A percentile compares a stretch with the other conserved stretches of the same genome.
These are phyloP conservation scores for Fusarium sp. DNA, from an alignment of 2,329 filamentous ascomycete genomes.

Conservation along the genomic window DNA sequence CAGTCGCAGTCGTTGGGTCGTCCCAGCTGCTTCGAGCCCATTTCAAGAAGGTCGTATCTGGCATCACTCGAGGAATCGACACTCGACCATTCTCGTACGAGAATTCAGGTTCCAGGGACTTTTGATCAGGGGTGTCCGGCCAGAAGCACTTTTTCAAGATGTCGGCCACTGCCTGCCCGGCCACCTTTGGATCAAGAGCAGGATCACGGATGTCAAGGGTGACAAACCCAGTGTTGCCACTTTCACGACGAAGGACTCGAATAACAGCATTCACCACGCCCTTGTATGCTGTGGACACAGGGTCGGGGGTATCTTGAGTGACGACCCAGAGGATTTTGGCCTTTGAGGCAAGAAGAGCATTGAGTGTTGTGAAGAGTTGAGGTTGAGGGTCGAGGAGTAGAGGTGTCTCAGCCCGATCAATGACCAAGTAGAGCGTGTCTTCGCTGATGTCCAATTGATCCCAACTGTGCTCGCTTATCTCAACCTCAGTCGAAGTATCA, in stretches of 20 bases:
- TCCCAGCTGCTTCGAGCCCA: constrained; percentile 12
- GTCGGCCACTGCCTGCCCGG: neutral
- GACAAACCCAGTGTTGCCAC: constrained; percentile 4
- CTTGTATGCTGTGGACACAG: constrained; percentile 5
- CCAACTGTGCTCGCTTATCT: neutral
- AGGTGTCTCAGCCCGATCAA: constrained; percentile 5
- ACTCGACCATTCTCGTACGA: neutral
- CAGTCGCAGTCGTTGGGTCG: neutral
- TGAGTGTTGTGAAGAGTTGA: constrained; percentile 3
- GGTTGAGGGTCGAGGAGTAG: constrained; percentile 11
- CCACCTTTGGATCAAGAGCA: neutral
- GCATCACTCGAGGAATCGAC: constrained; percentile 1
- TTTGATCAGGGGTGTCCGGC: neutral
- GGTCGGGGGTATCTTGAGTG: neutral
- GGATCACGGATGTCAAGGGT: constrained; percentile 5
- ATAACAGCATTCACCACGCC: neutral
- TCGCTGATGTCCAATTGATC: neutral
- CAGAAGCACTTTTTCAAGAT: constrained; percentile 1
- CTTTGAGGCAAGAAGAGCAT: constrained; percentile 5
- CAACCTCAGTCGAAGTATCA: accelerated
- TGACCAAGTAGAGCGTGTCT: neutral
- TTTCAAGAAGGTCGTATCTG: constrained; percentile 11
- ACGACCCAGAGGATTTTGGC: constrained; percentile 4
- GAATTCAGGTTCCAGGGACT: constrained; percentile 7
- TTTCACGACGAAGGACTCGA: constrained; percentile 15